phyloP scores from a whole-genome alignment of 768 basidiomycete genomes.

The Galerina marginata region DNA sequence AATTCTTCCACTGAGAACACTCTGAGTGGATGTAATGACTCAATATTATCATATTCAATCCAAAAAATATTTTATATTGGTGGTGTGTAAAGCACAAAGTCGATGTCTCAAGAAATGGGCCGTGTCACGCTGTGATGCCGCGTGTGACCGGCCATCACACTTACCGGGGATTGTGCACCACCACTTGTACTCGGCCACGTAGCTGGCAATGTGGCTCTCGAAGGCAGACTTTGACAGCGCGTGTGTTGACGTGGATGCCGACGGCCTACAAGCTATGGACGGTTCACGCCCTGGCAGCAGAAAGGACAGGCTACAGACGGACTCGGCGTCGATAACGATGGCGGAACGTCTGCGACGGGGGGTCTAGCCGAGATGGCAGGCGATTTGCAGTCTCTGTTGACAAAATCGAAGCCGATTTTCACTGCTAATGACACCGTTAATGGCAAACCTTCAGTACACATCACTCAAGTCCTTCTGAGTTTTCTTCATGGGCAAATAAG shows the following conservation, averaged over 20 bases:
- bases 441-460: conserved; percentile 53
- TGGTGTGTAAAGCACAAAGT: too few species aligned
- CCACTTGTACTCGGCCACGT: conserved; percentile 75
- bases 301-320: conserved; percentile 38
- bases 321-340: conserved; percentile 52
- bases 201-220: conserved; percentile 79
- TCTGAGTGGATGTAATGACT: too few species aligned
- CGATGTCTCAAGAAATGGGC: too few species aligned
- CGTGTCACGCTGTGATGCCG: too few species aligned
- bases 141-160: too few species aligned
- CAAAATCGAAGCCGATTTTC: conserved; percentile 67
- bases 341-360: conserved; percentile 73
- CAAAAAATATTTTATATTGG: too few species aligned
- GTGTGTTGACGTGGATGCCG: conserved; percentile 48
- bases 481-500: conserved; percentile 71
- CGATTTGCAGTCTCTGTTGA: conserved; percentile 70
- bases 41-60: too few species aligned
- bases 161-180: too few species aligned
- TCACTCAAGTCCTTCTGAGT: conserved; percentile 60
- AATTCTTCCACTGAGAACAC: too few species aligned
- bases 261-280: conserved; percentile 47
- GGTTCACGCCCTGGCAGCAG: conserved; percentile 14
- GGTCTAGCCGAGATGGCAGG: conserved; percentile 80
- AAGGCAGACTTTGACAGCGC: conserved; percentile 69
- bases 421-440: conserved; percentile 59